phyloP scores from a whole-genome alignment of 495 filamentous ascomycete genomes.

The Pyrenopolyporus hunteri region DNA sequence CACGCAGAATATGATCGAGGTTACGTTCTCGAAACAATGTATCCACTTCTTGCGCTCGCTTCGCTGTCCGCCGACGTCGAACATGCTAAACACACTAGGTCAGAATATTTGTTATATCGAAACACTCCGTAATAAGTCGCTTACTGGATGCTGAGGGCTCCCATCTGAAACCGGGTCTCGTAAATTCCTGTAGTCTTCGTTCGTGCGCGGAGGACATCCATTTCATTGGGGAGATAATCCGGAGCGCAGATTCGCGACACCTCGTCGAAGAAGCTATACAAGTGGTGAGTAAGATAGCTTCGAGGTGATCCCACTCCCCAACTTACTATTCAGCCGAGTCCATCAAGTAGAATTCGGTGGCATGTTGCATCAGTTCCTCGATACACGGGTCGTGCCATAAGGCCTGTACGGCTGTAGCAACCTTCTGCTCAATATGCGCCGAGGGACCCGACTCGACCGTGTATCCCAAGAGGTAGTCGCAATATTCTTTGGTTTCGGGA shows the following conservation, averaged over 20 bases:
- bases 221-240: constrained; percentile 88
- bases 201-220: constrained; percentile 91
- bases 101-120: constrained; percentile 25
- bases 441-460: constrained; percentile 88
- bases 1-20: constrained; percentile 99
- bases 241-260: constrained; percentile 80
- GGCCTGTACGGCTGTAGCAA: constrained; percentile 81
- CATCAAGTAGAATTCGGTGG: constrained; percentile 99
- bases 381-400: constrained; percentile 92
- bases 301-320: background rate
- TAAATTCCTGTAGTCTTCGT: constrained; percentile 99
- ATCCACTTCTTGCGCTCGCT: constrained; percentile 99
- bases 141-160: constrained; percentile 97
- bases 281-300: constrained; percentile 16
- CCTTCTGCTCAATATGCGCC: constrained; percentile 74
- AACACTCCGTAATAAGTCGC: constrained; percentile 40
- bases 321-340: constrained; percentile 98
- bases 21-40: constrained; percentile 99
- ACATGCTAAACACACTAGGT: constrained; percentile 73
- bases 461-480: constrained; percentile 84
- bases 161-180: constrained; percentile 97
- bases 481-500: constrained; percentile 72
- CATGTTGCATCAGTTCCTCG: constrained; percentile 83
- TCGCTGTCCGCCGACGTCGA: constrained; percentile 95
- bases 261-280: constrained; percentile 88